phyloP scores from a whole-genome alignment of 441 rosid genomes.

The Eutrema salsugineum region DNA sequence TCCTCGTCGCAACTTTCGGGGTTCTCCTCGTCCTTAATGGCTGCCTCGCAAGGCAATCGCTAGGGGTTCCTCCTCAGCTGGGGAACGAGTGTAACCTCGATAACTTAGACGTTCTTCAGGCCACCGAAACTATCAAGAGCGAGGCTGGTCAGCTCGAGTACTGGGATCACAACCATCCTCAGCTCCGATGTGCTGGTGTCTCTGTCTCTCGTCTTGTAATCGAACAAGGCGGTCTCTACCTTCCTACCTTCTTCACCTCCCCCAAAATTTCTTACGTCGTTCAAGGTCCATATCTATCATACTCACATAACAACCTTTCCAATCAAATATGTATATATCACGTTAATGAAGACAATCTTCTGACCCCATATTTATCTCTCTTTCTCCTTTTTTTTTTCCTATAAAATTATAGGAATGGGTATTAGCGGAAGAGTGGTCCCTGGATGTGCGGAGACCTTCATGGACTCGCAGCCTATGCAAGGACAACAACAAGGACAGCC shows the following conservation, averaged over 20 bases:
- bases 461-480: slow-evolving; percentile 44
- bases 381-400: background rate
- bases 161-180: slow-evolving; percentile 37
- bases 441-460: slow-evolving; percentile 78
- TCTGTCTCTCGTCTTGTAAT: slow-evolving; percentile 36
- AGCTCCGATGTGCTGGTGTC: slow-evolving; percentile 41
- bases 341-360: background rate
- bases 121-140: slow-evolving; percentile 38
- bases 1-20: slow-evolving; percentile 33
- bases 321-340: background rate
- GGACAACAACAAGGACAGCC: too few relatives aligned
- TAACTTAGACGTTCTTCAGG: slow-evolving; percentile 42
- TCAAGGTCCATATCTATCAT: slow-evolving; percentile 36
- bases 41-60: slow-evolving; percentile 34
- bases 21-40: slow-evolving; percentile 43
- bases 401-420: slow-evolving; percentile 46
- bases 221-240: slow-evolving; percentile 39
- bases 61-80: slow-evolving; percentile 34
- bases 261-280: slow-evolving; percentile 40
- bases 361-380: background rate
- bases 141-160: slow-evolving; percentile 40
- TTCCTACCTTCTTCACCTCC: slow-evolving; percentile 41
- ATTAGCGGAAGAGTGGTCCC: slow-evolving; percentile 43
- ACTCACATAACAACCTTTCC: background rate
- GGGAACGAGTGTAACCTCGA: slow-evolving; percentile 51